phyloP scores from a whole-genome alignment of 2,329 filamentous ascomycete genomes.

The Arthrobotrys entomopaga region DNA sequence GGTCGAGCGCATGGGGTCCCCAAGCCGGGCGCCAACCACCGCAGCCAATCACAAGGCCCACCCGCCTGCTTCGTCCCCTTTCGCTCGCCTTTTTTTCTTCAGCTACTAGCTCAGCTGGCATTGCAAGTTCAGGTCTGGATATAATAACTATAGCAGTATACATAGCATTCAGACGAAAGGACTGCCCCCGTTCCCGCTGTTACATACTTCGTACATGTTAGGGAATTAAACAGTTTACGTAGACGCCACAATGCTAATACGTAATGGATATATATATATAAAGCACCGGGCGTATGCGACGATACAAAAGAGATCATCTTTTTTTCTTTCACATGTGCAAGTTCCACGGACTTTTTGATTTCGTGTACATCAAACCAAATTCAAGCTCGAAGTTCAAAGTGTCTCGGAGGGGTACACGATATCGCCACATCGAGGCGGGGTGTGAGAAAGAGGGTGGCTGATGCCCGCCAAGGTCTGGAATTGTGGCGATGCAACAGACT shows the following conservation, averaged over 20 bases:
- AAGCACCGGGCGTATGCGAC: conserved; percentile 4
- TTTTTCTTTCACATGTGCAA: not conserved
- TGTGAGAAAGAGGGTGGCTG: conserved; percentile 24
- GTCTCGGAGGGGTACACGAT: too few species aligned
- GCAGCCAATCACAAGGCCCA: conserved; percentile 53
- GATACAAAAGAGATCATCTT: not conserved
- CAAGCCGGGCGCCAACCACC: conserved; percentile 54
- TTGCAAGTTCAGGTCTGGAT: too few species aligned
- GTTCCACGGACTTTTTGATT: too few species aligned
- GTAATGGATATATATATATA: conserved; percentile 2
- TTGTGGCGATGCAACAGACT: conserved; percentile 2
- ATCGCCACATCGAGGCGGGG: conserved; percentile 36
- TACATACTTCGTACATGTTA: too few species aligned
- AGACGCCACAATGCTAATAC: conserved; percentile 45
- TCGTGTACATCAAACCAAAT: not conserved
- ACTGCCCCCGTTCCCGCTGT: too few species aligned
- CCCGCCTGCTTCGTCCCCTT: conserved; percentile 38
- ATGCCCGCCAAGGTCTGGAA: conserved; percentile 20
- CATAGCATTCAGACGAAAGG: too few species aligned
- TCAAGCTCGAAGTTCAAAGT: too few species aligned
- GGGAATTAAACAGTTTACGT: too few species aligned
- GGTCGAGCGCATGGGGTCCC: conserved; percentile 49
- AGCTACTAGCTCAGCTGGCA: conserved; percentile 1
- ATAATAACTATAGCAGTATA: too few species aligned
- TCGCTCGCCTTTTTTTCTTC: conserved; percentile 17